phyloP scores from a whole-genome alignment of 2,329 filamentous ascomycete species.

The Coniochaeta prunicola region DNA sequence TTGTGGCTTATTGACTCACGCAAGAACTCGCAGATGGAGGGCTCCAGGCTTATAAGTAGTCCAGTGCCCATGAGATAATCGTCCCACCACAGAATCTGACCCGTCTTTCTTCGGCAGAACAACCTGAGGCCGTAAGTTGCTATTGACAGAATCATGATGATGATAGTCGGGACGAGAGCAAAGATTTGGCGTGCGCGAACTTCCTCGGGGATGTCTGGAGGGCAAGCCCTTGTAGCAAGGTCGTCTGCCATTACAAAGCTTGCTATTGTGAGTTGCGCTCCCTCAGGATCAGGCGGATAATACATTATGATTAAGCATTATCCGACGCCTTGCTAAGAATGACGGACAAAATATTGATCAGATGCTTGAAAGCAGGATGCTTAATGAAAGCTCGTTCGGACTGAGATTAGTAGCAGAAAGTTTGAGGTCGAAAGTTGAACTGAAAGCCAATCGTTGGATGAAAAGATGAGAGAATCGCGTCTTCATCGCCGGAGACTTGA shows the following conservation, averaged over 20 bases:
- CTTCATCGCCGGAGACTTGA: background rate
- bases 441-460: too few relatives aligned
- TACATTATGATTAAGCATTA: background rate
- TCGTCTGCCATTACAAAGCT: background rate
- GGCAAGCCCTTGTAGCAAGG: background rate
- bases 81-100: conserved; percentile 5
- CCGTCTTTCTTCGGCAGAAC: conserved; percentile 3
- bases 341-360: too few relatives aligned
- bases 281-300: background rate
- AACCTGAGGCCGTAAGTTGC: conserved; percentile 5
- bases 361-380: too few relatives aligned
- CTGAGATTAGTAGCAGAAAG: too few relatives aligned
- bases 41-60: conserved; percentile 5
- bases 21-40: conserved; percentile 7
- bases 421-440: too few relatives aligned
- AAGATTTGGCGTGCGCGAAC: conserved; percentile 2
- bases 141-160: conserved; percentile 5
- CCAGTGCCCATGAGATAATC: conserved; percentile 8
- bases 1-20: conserved; percentile 1
- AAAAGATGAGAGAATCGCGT: background rate
- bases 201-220: conserved; percentile 3
- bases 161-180: conserved; percentile 6
- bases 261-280: background rate
- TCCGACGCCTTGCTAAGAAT: background rate
- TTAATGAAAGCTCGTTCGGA: too few relatives aligned